phyloP scores from a whole-genome alignment of 1,139 yeast genomes.

The Kurtzmaniella quercitrusa region DNA sequence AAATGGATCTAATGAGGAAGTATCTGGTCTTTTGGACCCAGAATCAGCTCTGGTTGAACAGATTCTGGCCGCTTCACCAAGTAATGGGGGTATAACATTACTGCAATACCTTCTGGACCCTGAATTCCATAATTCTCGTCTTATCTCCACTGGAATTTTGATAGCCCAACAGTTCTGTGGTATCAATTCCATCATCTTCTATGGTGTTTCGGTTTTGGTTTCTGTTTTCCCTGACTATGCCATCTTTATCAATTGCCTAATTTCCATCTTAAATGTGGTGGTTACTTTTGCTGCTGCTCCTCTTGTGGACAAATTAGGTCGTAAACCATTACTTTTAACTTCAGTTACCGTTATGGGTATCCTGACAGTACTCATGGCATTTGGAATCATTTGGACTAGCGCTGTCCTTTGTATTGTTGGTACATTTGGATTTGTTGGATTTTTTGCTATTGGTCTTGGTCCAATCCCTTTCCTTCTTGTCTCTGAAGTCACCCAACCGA shows the following conservation, averaged over 20 bases:
- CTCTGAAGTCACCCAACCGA: conserved; percentile 80
- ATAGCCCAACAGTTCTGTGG: conserved; percentile 92
- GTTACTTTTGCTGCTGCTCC: conserved; percentile 73
- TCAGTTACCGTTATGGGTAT: conserved; percentile 72
- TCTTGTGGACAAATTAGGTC: conserved; percentile 68
- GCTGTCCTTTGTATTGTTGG: conserved; percentile 58
- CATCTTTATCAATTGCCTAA: conserved; percentile 64
- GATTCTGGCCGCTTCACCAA: conserved; percentile 2
- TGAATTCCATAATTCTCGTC: conserved; percentile 52
- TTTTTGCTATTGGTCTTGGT: conserved; percentile 89
- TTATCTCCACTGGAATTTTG: conserved; percentile 70
- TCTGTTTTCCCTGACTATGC: conserved; percentile 68
- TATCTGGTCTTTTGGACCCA: conserved; percentile 9
- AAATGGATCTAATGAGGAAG: conserved; percentile 5
- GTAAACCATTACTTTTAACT: conserved; percentile 63
- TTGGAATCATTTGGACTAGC: conserved; percentile 53
- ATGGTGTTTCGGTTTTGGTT: conserved; percentile 80
- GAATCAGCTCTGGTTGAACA: conserved; percentile 10
- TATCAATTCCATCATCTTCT: conserved; percentile 84
- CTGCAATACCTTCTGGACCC: conserved; percentile 46
- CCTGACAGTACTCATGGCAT: conserved; percentile 58
- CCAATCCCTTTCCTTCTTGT: conserved; percentile 90
- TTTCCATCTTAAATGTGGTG: conserved; percentile 67
- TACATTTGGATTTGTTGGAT: conserved; percentile 68
- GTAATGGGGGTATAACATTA: conserved; percentile 19